phyloP scores from a whole-genome alignment of 208 protist genomes.

The Zelonia costaricensis region DNA sequence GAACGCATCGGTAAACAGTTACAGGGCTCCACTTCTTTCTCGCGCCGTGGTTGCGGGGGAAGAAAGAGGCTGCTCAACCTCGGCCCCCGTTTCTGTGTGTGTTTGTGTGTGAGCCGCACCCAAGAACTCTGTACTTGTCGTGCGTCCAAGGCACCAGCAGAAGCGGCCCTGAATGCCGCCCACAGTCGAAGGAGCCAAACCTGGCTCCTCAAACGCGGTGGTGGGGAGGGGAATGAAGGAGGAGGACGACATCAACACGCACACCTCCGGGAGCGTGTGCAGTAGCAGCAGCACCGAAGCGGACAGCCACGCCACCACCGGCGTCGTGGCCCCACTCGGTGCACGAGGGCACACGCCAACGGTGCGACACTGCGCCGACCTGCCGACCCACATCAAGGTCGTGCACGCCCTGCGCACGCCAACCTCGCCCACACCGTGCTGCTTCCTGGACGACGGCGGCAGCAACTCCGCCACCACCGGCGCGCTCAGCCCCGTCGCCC shows the following conservation, averaged over 20 bases:
- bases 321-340: neutral
- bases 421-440: constrained; percentile 10
- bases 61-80: no score
- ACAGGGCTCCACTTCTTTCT: no score
- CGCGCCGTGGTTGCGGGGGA: no score
- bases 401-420: neutral
- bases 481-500: no score
- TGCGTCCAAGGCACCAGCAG: no score
- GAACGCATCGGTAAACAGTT: no score
- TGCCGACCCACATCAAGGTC: no score
- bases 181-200: neutral
- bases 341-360: neutral
- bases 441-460: constrained; percentile 3
- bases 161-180: neutral
- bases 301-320: neutral
- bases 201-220: neutral
- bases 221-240: constrained; percentile 10
- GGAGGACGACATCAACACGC: constrained; percentile 26
- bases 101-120: no score
- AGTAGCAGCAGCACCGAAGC: constrained; percentile 19
- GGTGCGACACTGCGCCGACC: no score
- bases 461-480: neutral
- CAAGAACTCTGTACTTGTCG: neutral
- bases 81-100: no score
- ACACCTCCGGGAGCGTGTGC: constrained; percentile 24